A percentile compares a stretch with the other conserved stretches of the same genome.
phyloP scores from a whole-genome alignment of 768 basidiomycete species.

The Amanita thiersii region DNA sequence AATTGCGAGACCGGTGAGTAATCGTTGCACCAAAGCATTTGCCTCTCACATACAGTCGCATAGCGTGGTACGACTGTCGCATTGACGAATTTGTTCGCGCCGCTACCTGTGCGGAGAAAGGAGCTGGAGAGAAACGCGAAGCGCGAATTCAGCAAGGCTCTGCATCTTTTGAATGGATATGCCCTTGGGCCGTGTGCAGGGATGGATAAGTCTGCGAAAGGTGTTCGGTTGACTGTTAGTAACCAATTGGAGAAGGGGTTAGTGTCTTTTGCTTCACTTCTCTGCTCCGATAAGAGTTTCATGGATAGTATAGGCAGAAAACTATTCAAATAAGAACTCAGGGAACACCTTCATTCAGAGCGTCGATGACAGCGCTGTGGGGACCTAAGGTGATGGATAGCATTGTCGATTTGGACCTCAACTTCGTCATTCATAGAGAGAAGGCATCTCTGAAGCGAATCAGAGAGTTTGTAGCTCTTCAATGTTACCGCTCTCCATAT shows the following conservation, averaged over 20 bases:
- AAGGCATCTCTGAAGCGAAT: constrained; percentile 33
- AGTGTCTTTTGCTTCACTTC: constrained; percentile 16
- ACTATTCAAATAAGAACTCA: constrained; percentile 65
- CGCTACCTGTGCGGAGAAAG: constrained; percentile 85
- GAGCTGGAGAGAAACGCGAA: constrained; percentile 86
- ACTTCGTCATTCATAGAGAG: constrained; percentile 64
- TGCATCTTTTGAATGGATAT: constrained; percentile 80
- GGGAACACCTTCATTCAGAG: constrained; percentile 51
- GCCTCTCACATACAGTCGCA: constrained; percentile 1
- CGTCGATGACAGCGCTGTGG: constrained; percentile 74
- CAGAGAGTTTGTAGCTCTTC: constrained; percentile 16
- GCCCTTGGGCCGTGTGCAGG: constrained; percentile 79
- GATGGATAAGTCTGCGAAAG: constrained; percentile 34
- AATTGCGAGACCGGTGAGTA: constrained; percentile 68
- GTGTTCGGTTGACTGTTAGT: constrained; percentile 66
- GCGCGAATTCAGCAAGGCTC: constrained; percentile 81
- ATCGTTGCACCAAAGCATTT: neutral
- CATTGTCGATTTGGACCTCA: constrained; percentile 64
- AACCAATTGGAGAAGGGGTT: constrained; percentile 70
- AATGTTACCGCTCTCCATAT: neutral
- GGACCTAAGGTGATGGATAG: constrained; percentile 73
- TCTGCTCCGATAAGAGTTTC: neutral
- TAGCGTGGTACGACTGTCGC: constrained; percentile 85
- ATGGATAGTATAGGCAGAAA: constrained; percentile 46
- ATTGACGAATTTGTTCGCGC: constrained; percentile 63